A percentile compares a stretch with the other conserved stretches of the same genome.
Evolutionary conservation across 1,284 basidiomycete genomes (phyloP).

Genomic region (Ustilago sp.): DNA sequence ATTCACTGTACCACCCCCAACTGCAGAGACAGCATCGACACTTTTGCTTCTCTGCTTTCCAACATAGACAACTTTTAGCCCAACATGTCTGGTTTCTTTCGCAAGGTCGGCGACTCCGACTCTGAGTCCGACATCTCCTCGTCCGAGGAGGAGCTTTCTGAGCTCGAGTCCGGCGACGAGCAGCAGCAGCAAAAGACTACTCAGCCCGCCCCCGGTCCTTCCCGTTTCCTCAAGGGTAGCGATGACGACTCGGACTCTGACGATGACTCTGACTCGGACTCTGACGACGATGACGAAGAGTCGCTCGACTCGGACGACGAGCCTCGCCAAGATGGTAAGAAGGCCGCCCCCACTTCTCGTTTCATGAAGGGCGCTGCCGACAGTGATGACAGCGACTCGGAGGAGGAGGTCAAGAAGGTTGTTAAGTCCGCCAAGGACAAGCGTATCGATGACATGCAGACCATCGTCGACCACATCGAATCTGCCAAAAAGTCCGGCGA

Average conservation of each 20-base stretch:
- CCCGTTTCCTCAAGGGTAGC: slow-evolving; percentile 56
- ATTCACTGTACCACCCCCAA: neutral
- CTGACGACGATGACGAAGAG: slow-evolving; percentile 54
- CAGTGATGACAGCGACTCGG: slow-evolving; percentile 75
- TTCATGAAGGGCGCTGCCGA: slow-evolving; percentile 67
- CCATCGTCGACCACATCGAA: slow-evolving; percentile 86
- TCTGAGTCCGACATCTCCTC: slow-evolving; percentile 67
- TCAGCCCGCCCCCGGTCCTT: slow-evolving; percentile 50
- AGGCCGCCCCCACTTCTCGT: slow-evolving; percentile 58
- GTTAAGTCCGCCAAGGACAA: slow-evolving; percentile 89
- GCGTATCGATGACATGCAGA: slow-evolving; percentile 87
- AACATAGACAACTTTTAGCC: neutral
- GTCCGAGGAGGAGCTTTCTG: slow-evolving; percentile 68
- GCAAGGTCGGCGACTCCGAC: slow-evolving; percentile 66
- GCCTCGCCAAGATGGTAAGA: slow-evolving; percentile 45
- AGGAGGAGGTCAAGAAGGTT: slow-evolving; percentile 78
- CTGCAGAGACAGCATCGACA: slow-evolving; percentile 25
- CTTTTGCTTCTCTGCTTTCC: slow-evolving; percentile 32
- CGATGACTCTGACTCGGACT: slow-evolving; percentile 40
- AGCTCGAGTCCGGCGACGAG: slow-evolving; percentile 66
- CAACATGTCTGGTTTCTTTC: slow-evolving; percentile 69
- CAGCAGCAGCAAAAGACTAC: slow-evolving; percentile 56
- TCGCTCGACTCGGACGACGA: slow-evolving; percentile 56
- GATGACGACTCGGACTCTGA: slow-evolving; percentile 43
- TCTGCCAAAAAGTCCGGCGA: slow-evolving; percentile 93